These are phyloP conservation scores for Potentilla sterilis DNA, from an alignment of 306 rosid genomes.

Conservation along the genomic window DNA sequence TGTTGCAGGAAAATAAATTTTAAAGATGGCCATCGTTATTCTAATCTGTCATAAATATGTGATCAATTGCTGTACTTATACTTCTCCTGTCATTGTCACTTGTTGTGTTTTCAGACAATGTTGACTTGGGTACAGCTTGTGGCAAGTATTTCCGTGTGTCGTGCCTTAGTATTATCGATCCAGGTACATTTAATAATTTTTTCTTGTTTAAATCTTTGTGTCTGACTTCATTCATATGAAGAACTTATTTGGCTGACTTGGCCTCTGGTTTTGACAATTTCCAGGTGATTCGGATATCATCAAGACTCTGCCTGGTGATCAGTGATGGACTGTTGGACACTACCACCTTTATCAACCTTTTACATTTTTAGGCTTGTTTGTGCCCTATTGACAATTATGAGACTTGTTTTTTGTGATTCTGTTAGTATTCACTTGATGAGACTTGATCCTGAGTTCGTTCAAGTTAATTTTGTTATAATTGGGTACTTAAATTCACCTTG, in stretches of 20 bases:
- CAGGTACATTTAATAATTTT: constrained; percentile 22
- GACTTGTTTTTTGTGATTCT: too few relatives aligned
- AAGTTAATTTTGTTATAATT: neutral
- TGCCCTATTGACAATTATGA: neutral
- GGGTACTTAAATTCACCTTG: neutral
- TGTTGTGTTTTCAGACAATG: constrained; percentile 35
- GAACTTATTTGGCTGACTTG: constrained; percentile 9
- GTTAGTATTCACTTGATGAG: too few relatives aligned
- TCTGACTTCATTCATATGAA: neutral
- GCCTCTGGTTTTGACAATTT: neutral
- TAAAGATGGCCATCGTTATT: neutral
- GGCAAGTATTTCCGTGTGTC: constrained; percentile 52
- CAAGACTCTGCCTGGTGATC: constrained; percentile 44
- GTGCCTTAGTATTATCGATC: constrained; percentile 20
- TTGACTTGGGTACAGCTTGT: constrained; percentile 25
- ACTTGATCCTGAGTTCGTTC: too few relatives aligned
- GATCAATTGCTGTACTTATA: neutral
- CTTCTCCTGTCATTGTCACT: neutral
- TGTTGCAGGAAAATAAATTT: neutral
- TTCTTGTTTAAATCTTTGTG: neutral
- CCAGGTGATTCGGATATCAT: constrained; percentile 54
- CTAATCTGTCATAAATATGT: too few relatives aligned
- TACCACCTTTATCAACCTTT: neutral
- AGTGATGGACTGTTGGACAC: constrained; percentile 18
- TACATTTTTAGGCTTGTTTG: neutral